A percentile compares a stretch with the other conserved stretches of the same genome.
Conservation (phyloP, 1,284 basidiomycete species). For the Malassezia arunalokei region DNA sequence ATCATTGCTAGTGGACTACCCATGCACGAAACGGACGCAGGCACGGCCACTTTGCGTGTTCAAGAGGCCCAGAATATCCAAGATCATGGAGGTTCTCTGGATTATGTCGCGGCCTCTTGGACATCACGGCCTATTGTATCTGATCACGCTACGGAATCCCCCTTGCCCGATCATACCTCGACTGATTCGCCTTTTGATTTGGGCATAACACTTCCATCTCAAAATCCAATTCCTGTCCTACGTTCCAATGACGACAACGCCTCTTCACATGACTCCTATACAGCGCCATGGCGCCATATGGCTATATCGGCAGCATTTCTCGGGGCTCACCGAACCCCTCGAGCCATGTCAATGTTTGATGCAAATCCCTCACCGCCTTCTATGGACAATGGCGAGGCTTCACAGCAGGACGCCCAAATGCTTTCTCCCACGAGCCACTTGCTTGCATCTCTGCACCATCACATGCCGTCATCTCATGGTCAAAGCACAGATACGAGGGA, state of each 20-base stretch:
- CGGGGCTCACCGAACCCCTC: not conserved
- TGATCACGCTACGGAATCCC: not conserved
- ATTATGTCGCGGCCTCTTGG: conserved; percentile 12
- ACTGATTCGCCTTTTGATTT: conserved; percentile 2
- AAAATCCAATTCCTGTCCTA: not conserved
- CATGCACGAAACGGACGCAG: conserved; percentile 10
- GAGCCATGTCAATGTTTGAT: not conserved
- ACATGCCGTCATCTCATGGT: not conserved
- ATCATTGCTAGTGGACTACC: conserved; percentile 24
- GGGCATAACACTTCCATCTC: conserved; percentile 6
- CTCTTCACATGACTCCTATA: not conserved
- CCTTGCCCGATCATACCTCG: not conserved
- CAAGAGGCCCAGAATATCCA: conserved; percentile 13
- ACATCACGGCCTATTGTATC: not conserved
- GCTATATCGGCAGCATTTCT: not conserved
- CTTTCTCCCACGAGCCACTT: not conserved
- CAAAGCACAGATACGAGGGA: not conserved
- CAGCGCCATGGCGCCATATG: not conserved
- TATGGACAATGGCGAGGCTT: not conserved
- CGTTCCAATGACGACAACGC: not conserved
- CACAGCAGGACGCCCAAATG: not conserved
- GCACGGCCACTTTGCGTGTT: conserved; percentile 7
- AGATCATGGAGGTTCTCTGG: conserved; percentile 15
- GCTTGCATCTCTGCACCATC: not conserved
- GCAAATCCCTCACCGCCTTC: not conserved